Conservation (phyloP, 495 filamentous ascomycete genomes). For the Hyaloscypha bicolor region DNA sequence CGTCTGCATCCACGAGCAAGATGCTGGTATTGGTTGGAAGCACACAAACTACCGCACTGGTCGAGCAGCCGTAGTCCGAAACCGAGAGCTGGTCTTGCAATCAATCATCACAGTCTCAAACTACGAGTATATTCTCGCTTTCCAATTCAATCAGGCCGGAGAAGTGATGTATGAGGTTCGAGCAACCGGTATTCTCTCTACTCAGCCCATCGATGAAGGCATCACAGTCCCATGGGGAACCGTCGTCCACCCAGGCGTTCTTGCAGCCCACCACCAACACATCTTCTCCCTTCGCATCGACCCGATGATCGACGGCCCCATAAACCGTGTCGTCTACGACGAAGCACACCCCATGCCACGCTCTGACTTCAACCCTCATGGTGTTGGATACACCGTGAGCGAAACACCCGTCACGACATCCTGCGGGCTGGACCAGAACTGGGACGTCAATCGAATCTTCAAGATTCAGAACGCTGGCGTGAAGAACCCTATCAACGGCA, state of each 20-base stretch:
- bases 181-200: slow-evolving; percentile 85
- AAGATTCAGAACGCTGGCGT: slow-evolving; percentile 75
- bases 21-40: slow-evolving; percentile 66
- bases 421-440: slow-evolving; percentile 64
- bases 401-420: slow-evolving; percentile 63
- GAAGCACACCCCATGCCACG: slow-evolving; percentile 75
- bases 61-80: slow-evolving; percentile 60
- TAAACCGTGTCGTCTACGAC: slow-evolving; percentile 70
- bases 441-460: slow-evolving; percentile 67
- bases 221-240: slow-evolving; percentile 76
- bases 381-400: slow-evolving; percentile 72
- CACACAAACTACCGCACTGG: slow-evolving; percentile 68
- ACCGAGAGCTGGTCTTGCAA: slow-evolving; percentile 66
- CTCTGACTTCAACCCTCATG: slow-evolving; percentile 74
- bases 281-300: slow-evolving; percentile 89
- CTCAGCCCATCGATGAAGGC: slow-evolving; percentile 76
- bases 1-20: slow-evolving; percentile 70
- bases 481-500: slow-evolving; percentile 71
- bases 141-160: slow-evolving; percentile 83
- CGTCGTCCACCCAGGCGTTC: slow-evolving; percentile 81
- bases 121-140: slow-evolving; percentile 85
- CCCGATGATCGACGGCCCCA: slow-evolving; percentile 75
- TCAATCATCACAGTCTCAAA: slow-evolving; percentile 80
- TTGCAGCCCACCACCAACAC: slow-evolving; percentile 85
- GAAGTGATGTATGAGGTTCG: slow-evolving; percentile 79